Evolutionary conservation across 495 filamentous ascomycete genomes (phyloP), one percentile per base, ranked within the genome.

Genomic region (Trichodelitschia bisporula): DNA sequence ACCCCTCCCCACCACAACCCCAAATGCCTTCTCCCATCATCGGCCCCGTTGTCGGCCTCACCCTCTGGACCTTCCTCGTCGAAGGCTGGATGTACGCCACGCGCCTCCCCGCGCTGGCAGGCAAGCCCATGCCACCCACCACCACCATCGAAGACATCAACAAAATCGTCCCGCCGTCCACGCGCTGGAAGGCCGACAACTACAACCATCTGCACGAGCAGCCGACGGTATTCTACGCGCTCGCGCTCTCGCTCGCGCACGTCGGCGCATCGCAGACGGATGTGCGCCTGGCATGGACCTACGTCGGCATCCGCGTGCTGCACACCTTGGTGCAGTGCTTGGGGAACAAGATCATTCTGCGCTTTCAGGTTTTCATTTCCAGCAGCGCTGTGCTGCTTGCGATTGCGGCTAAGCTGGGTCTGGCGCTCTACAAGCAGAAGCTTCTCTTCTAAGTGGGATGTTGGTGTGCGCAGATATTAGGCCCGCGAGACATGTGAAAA

Each of bases 181-280:
- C 39, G 3, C 29, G 33, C 27, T 46, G 32, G 30, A 36, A 36
- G 14, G 43, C 43, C 11, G 43, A 46, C 35, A 46, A 46, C 32
- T 46, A 38, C 38, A 41, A 43, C 19, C 31, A 46, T 30, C 36
- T 47, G 21, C 25, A 29, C 17, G 42, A 47, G 23, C 44, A 47
- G 34, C 44, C 44, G n/a, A 42, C 40, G 3, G 20, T 32, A 9
- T 47, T 47, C 40, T 47, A 45, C 40, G 44, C 36, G 20, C 28
- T 43, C 8, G 18, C 30, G 6, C n/a, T 45, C 9, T 33, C 41
- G 14, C 28, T 45, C 6, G 31, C 33, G 8, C 21, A 20, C 17
- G 34, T 45, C 3, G 35, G 32, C 17, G 18, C 15, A 9, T 9
- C 4, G 4, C 10, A 31, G 9, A 5, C 43, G 28, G 36, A 38